These are phyloP conservation scores for Populus tremula DNA, from an alignment of 345 rosid species.

Conservation along the genomic window DNA sequence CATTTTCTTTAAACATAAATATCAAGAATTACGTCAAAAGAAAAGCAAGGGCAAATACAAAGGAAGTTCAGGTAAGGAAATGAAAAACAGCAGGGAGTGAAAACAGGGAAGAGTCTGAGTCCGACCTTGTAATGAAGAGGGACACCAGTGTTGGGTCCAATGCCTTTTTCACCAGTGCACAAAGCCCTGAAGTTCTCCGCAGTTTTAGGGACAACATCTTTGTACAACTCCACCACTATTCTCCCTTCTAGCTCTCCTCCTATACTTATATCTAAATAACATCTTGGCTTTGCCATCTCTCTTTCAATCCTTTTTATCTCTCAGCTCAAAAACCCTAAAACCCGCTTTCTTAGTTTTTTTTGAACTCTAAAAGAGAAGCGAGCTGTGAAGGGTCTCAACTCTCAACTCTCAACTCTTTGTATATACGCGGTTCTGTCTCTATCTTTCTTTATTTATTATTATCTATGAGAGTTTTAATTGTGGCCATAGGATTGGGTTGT, in stretches of 20 bases:
- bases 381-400: background rate
- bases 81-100: background rate
- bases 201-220: constrained; percentile 22
- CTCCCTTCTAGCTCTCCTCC: constrained; percentile 19
- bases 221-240: constrained; percentile 18
- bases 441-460: no score
- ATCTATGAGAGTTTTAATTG: background rate
- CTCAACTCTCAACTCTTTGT: background rate
- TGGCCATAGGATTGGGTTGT: background rate
- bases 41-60: background rate
- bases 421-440: background rate
- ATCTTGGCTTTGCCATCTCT: constrained; percentile 12
- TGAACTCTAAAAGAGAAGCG: background rate
- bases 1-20: background rate
- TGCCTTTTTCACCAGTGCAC: constrained; percentile 28
- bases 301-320: background rate
- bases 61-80: background rate
- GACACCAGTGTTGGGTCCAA: constrained; percentile 21
- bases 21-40: background rate
- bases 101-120: background rate
- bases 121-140: constrained; percentile 26
- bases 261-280: constrained; percentile 10
- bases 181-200: constrained; percentile 28
- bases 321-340: background rate
- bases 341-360: constrained; percentile 2